Base-by-base conservation (phyloP, 257 asterid species). In the Scutellaria barbata region DNA sequence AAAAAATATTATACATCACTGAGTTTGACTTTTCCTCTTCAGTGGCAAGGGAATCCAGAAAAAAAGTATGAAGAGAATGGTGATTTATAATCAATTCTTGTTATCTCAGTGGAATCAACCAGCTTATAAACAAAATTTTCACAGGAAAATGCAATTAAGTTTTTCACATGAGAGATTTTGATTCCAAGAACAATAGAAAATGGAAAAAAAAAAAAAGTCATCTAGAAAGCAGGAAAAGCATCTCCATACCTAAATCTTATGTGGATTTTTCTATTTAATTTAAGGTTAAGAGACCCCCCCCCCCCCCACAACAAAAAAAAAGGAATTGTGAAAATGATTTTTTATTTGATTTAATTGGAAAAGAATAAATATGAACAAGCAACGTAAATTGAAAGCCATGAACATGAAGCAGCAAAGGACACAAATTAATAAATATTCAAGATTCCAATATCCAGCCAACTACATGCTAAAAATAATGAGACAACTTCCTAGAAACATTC, bases 401-500 rank as follows among this genome's bases (percentile, higher is more conserved):
- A 66, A 58, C 63, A 80, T 55, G 57, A 68, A 80, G 79, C 51
- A 66, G 53, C 48, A 72, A 52, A 63, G 40, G 62, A 55, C 42
- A 59, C 14, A 68, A 18, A 69, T 51, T 68, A 74, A 57, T 74
- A 77, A 76, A 66, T 79, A 55, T 62, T 63, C 56, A 71, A 73
- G 82, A 79, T 76, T 74, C 81, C 80, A 68, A 63, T 62, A 77
- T 72, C 56, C 51, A 68, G 82, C 66, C 77, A 73, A 71, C 79
- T 71, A 74, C 11, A 58, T 57, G 76, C 74, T 64, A 78, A 77
- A 35, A 35, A 74, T 10, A 76, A 22, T 70, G 81, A 76, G 88
- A 80, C 85, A 87, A 77, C 59, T 52, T 75, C 83, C 73, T 77
- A 10, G 83, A 85, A 84, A 81, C 85, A 76, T 81, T 85, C 82